These are phyloP conservation scores for Urtica urens DNA, from an alignment of 306 rosid species.

Conservation along the genomic window DNA sequence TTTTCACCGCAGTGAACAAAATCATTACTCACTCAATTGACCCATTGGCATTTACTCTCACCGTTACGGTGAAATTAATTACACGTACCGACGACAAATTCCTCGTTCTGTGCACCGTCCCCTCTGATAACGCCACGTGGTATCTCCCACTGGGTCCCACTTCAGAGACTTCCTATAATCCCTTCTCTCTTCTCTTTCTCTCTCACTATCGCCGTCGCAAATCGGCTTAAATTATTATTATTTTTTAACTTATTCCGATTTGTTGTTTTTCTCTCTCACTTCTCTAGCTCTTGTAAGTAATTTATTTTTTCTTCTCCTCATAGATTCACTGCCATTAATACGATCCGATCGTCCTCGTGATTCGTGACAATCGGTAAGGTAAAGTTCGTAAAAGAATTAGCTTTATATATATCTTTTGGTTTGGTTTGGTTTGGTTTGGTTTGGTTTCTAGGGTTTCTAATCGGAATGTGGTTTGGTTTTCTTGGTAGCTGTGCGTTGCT, in stretches of 20 bases:
- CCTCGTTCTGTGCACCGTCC: slow-evolving; percentile 9
- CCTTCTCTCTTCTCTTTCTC: not conserved
- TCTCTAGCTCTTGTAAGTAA: slow-evolving; percentile 1
- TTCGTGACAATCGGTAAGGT: not conserved
- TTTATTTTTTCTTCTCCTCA: not conserved
- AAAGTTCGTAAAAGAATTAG: not conserved
- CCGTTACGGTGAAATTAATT: not conserved
- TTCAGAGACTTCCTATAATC: not conserved
- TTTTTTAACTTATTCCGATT: not conserved
- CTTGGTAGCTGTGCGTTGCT: slow-evolving; percentile 1
- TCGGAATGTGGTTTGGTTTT: slow-evolving; percentile 16
- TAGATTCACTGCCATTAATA: slow-evolving; percentile 8
- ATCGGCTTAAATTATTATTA: slow-evolving; percentile 6
- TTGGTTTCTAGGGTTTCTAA: slow-evolving; percentile 28
- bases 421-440: not conserved
- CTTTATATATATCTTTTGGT: not conserved
- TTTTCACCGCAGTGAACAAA: slow-evolving; percentile 5
- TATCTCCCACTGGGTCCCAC: slow-evolving; percentile 14
- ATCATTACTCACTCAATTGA: slow-evolving; percentile 2
- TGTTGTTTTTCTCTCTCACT: not conserved
- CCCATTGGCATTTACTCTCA: not conserved
- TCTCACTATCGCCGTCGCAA: slow-evolving; percentile 24
- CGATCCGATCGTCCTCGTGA: slow-evolving; percentile 16
- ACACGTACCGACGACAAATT: slow-evolving; percentile 4
- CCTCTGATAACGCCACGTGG: slow-evolving; percentile 8